phyloP scores from a whole-genome alignment of 2,329 filamentous ascomycete genomes.

The Septoria petroselini region DNA sequence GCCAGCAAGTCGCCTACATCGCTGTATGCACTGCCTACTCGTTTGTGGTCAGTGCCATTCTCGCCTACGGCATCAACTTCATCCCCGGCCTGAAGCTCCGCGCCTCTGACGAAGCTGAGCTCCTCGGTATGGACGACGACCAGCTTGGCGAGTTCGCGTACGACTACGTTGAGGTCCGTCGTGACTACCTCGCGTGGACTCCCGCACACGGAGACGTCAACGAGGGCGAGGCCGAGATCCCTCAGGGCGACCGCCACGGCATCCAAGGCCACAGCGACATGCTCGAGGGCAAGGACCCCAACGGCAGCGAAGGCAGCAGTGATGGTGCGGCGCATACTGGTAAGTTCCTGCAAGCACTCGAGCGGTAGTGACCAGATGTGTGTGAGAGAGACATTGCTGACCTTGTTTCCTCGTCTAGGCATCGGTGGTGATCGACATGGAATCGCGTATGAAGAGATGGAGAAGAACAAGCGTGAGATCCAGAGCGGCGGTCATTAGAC shows the following conservation, averaged over 20 bases:
- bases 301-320: constrained; percentile 42
- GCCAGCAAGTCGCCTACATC: constrained; percentile 77
- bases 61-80: constrained; percentile 72
- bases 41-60: constrained; percentile 69
- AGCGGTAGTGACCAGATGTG: too few relatives aligned
- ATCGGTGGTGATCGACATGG: constrained; percentile 54
- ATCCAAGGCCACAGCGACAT: constrained; percentile 62
- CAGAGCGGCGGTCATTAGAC: constrained; percentile 21
- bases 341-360: too few relatives aligned
- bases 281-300: constrained; percentile 55
- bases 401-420: too few relatives aligned
- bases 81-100: constrained; percentile 76
- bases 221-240: constrained; percentile 57
- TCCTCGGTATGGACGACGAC: constrained; percentile 85
- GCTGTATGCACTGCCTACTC: constrained; percentile 63
- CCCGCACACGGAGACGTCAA: constrained; percentile 67
- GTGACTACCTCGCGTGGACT: constrained; percentile 85
- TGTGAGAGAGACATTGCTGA: too few relatives aligned
- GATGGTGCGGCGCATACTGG: constrained; percentile 46
- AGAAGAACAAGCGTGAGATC: constrained; percentile 27
- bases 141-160: constrained; percentile 88
- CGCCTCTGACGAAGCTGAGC: constrained; percentile 75
- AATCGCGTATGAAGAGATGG: constrained; percentile 48
- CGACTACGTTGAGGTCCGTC: constrained; percentile 84
- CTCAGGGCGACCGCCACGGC: constrained; percentile 63